These are phyloP conservation scores for Fraxinus angustifolia DNA, from an alignment of 305 asterid species.

Conservation along the genomic window DNA sequence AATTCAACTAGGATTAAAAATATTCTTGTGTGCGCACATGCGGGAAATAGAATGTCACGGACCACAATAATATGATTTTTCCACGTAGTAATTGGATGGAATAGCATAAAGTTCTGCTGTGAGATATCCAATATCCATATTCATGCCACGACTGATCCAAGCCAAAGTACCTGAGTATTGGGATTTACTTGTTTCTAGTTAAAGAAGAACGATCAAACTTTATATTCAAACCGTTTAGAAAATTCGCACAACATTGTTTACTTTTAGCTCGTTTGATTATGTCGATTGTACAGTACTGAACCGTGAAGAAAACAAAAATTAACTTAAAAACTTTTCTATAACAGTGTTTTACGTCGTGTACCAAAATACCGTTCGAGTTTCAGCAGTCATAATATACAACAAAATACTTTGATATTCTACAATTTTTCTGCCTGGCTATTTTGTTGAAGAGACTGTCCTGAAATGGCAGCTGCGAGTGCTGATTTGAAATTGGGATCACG, in stretches of 20 bases:
- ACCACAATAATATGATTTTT: neutral
- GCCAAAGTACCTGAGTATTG: neutral
- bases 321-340: too few species aligned
- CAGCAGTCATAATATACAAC: neutral
- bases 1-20: neutral
- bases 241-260: neutral
- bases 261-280: neutral
- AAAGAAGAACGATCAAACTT: neutral
- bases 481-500: conserved; percentile 88
- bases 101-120: neutral
- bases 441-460: conserved; percentile 65
- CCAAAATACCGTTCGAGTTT: neutral
- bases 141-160: neutral
- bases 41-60: neutral
- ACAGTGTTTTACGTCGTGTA: neutral
- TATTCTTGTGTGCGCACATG: neutral
- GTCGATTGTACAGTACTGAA: neutral
- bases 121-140: neutral
- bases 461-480: conserved; percentile 85
- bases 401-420: conserved; percentile 18
- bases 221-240: neutral
- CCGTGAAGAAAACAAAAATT: neutral
- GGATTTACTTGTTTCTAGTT: neutral
- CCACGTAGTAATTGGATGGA: neutral
- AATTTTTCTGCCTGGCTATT: conserved; percentile 35